Base-by-base conservation (phyloP, 2,329 filamentous ascomycete genomes). In the Xylariaceae sp. region DNA sequence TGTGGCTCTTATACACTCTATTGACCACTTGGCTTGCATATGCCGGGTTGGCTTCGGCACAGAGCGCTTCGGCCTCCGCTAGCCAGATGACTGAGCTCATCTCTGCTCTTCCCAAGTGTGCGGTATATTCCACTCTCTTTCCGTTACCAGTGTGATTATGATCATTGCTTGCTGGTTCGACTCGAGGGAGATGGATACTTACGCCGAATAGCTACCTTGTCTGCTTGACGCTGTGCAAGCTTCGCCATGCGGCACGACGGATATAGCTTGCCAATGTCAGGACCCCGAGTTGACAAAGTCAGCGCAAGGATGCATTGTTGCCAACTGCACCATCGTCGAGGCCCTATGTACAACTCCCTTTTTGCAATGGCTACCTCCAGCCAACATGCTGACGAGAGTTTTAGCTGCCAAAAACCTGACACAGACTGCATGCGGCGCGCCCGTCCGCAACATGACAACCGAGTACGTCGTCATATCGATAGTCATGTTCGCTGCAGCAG, bases 401-500 rank as follows among this genome's bases (percentile, higher is more conserved):
- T 7, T 18, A 42, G 42, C 23, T n/a, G 38, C 40, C 27, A 45
- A 45, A 22, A 45, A 45, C 19, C 31, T 36, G 3, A 45, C 43
- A 5, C 38, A 42, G 18, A 45, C 43, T 5, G 21, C 35, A 29
- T 45, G 43, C 18, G 36, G 36, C 19, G 38, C 40, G 2, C 38
- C 36, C 15, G 15, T 43, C 21, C 38, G 38, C 6, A 34, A 45
- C 31, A 41, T 35, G 23, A 19, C 30, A 16, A 16, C 22, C 27
- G 13, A 32, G 29, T 45, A 43, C 33, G 40, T 39, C 32, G 29
- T 32, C 13, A 30, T 39, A 9, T 39, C 38, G 6, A 34, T 30
- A 14, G 31, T 28, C 11, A 28, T 45, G 16, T 39, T 45, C 30
- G 24, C 24, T 4, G 18, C 42, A 13, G 30, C 43, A 5, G 29